Base-by-base conservation (phyloP, 768 basidiomycete species). In the Amanita pseudoporphyria region DNA sequence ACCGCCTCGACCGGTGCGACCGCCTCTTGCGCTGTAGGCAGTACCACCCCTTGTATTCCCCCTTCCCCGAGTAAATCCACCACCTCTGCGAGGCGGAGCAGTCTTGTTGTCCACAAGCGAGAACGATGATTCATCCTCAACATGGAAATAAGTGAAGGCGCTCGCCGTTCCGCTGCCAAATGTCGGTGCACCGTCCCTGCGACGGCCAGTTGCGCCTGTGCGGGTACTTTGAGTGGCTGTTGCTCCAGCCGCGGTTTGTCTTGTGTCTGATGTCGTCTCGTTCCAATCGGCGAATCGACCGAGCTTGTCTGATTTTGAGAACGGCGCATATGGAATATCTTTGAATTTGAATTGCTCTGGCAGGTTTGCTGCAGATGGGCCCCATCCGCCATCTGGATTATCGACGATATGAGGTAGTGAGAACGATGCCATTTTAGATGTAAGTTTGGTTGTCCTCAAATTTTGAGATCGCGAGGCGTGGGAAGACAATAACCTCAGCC, bases 281-380 rank as follows among this genome's bases (percentile, higher is more conserved):
- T 91, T 90, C 94, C 95, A 99, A 71, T 99, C 95, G 42, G 95
- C 95, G 61, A 99, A 88, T 47, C 95, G 84, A 47, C 91, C 92
- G 49, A 99, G 83, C 67, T 97, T 97, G 75, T 99, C 96, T 32
- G 90, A 84, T 80, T 99, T 99, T 69, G 92, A 92, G 76, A 90
- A 98, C 4, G 94, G 94, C 1, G 95, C 94, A 62, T 98, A 99
- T 40, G 96, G 96, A 53, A 98, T 96, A 59, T 97, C 96, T 67
- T 90, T 92, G 78, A 96, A 96, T 69, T 94, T 93, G 71, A 95
- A 97, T 55, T 91, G 84, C 39, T 85, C 74, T 1, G 95, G 93
- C 18, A 94, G 71, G 64, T 87, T 85, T 2, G 71, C 75, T 0
- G 84, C 77, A 3, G 84, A 79, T 5, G 92, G 89, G 1, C 91